phyloP scores from a whole-genome alignment of 768 basidiomycete genomes.

The Tulasnella sp. region DNA sequence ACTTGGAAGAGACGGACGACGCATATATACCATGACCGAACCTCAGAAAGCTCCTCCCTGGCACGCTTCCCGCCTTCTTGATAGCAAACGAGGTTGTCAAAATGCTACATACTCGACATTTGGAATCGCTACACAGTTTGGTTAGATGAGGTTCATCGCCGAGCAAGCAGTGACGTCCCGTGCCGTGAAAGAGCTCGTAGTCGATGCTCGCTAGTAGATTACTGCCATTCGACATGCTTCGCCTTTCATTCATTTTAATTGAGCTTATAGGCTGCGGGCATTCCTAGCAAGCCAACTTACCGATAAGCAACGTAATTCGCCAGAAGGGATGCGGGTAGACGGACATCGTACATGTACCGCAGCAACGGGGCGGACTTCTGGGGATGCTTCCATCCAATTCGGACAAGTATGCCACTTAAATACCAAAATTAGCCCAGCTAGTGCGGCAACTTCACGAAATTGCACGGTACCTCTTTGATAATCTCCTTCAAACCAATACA shows the following conservation, averaged over 20 bases:
- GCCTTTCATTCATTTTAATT: not conserved
- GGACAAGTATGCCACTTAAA: not conserved
- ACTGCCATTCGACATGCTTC: not conserved
- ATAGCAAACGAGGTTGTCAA: not conserved
- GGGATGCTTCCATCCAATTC: not conserved
- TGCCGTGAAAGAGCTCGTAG: not conserved
- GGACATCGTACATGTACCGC: not conserved
- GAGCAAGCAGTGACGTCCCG: not conserved
- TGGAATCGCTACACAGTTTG: not conserved
- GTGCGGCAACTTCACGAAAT: not conserved
- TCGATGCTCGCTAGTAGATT: not conserved
- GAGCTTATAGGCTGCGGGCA: not conserved
- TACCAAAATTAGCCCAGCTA: not conserved
- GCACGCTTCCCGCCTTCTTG: not conserved
- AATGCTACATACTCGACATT: not conserved
- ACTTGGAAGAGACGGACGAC: conserved; percentile 4
- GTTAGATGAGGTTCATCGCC: not conserved
- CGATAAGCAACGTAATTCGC: not conserved
- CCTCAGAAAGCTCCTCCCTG: not conserved
- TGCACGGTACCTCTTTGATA: not conserved
- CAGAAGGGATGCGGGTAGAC: not conserved
- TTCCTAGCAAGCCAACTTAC: not conserved
- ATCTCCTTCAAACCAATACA: not conserved
- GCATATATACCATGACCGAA: not conserved
- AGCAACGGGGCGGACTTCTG: not conserved